Percentiles rank a stretch among this genome's conserved stretches.
Conservation (phyloP, 306 rosid genomes). For the Prunus mira region DNA sequence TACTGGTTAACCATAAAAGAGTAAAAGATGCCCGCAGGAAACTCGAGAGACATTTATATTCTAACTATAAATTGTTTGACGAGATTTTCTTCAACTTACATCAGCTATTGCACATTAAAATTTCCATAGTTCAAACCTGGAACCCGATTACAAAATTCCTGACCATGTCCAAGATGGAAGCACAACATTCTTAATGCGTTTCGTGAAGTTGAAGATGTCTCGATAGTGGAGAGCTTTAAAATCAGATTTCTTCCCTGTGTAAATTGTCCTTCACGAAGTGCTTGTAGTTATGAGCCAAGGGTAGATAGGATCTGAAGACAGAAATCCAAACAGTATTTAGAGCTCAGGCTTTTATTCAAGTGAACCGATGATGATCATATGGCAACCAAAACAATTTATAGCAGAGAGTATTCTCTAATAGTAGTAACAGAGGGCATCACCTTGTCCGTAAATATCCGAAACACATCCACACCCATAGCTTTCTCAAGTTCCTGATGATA, state of each 20-base stretch:
- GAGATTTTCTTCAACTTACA: not conserved
- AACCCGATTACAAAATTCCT: not conserved
- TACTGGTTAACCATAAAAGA: not conserved
- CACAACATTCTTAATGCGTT: not conserved
- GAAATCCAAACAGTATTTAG: conserved; percentile 1
- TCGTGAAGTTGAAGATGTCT: not conserved
- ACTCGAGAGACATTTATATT: not conserved
- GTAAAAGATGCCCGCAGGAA: not conserved
- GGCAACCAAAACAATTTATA: not conserved
- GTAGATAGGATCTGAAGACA: conserved; percentile 55
- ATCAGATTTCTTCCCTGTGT: conserved; percentile 4
- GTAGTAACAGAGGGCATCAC: conserved; percentile 33
- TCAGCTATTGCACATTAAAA: not conserved
- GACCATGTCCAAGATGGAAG: not conserved
- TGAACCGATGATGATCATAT: conserved; percentile 6
- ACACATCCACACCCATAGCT: conserved; percentile 65
- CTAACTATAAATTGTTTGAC: not conserved
- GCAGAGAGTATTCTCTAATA: conserved; percentile 1
- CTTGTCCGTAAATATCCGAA: conserved; percentile 60
- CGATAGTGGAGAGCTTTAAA: not conserved
- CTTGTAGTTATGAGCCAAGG: conserved; percentile 36
- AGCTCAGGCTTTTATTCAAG: conserved; percentile 1
- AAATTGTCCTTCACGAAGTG: conserved; percentile 13
- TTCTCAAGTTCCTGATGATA: conserved; percentile 68
- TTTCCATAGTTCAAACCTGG: not conserved